phyloP scores from a whole-genome alignment of 2,329 filamentous ascomycete genomes.

The Venturia pyrina region DNA sequence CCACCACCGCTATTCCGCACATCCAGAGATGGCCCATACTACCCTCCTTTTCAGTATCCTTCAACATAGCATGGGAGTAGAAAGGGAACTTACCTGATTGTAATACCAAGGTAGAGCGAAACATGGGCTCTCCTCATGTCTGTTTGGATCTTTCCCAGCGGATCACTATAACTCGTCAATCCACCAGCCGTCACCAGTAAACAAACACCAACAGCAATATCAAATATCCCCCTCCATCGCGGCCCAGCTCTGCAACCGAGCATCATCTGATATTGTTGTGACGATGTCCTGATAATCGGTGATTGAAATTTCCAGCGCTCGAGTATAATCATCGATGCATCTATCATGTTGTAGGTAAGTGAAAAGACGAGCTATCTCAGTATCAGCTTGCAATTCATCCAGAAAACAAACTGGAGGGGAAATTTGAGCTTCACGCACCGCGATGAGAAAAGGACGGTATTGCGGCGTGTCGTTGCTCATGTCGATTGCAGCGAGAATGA shows the following conservation, averaged over 20 bases:
- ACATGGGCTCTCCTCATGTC: neutral
- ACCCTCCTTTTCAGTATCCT: neutral
- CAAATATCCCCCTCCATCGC: neutral
- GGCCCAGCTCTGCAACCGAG: neutral
- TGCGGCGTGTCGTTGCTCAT: neutral
- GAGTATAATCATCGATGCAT: neutral
- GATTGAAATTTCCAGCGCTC: neutral
- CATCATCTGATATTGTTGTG: neutral
- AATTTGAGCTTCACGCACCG: neutral
- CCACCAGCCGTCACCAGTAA: neutral
- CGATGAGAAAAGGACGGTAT: neutral
- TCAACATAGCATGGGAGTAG: neutral
- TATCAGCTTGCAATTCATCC: neutral
- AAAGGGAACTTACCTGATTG: neutral
- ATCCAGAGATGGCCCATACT: slow-evolving; percentile 1
- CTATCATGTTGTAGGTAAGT: neutral
- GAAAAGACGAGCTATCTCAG: neutral
- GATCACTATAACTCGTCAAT: neutral
- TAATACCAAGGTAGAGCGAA: neutral
- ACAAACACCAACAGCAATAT: neutral
- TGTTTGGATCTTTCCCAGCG: neutral
- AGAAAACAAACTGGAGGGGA: too few relatives aligned
- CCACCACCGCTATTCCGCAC: neutral
- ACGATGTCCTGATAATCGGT: neutral
- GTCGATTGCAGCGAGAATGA: neutral